phyloP scores from a whole-genome alignment of 2,329 filamentous ascomycete genomes.

The Cladosporium sp. region DNA sequence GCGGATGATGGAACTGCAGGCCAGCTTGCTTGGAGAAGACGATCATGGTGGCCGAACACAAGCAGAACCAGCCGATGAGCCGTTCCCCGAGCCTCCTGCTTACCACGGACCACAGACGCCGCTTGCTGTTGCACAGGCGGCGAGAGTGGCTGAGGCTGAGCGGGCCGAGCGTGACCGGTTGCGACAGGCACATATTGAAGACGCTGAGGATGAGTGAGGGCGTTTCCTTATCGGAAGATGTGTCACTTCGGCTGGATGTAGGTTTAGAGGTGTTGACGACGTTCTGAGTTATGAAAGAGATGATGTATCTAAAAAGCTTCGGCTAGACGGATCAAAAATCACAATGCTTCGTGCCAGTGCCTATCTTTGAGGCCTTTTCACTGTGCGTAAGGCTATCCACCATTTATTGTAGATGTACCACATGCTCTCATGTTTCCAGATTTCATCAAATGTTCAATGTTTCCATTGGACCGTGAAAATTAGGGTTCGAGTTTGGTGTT shows the following conservation, averaged over 20 bases:
- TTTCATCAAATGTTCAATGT: no score
- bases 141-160: background rate
- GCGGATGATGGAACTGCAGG: conserved; percentile 25
- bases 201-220: conserved; percentile 2
- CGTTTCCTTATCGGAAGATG: no score
- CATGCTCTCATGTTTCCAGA: no score
- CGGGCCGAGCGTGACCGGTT: background rate
- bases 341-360: no score
- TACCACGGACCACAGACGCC: background rate
- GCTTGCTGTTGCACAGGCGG: conserved; percentile 1
- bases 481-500: no score
- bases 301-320: background rate
- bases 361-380: no score
- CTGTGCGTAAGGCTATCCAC: no score
- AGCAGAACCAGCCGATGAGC: background rate
- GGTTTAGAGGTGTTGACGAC: background rate
- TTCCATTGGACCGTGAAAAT: no score
- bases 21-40: conserved; percentile 21
- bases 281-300: background rate
- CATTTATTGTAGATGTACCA: no score
- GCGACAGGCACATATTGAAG: conserved; percentile 6
- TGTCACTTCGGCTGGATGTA: background rate
- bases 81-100: background rate
- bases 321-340: no score
- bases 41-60: background rate